Evolutionary conservation across 331 rosid genomes (phyloP).

Genomic region (Quercus phellos): DNA sequence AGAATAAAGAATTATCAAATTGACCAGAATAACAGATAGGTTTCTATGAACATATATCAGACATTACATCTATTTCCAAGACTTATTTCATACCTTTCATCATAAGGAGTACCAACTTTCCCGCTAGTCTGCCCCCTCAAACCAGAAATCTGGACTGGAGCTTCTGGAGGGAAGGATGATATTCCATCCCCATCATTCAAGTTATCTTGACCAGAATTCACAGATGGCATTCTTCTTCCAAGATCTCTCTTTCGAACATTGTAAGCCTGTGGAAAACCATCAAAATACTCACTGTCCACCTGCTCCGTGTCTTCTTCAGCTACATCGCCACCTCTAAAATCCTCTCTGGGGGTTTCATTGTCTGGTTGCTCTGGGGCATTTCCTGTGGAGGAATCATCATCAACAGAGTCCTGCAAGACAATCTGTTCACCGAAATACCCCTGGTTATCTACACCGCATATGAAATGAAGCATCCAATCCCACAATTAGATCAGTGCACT

Average conservation of each 20-base stretch:
- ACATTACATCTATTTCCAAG: background rate
- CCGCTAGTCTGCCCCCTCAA: conserved; percentile 42
- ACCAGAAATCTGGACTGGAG: conserved; percentile 35
- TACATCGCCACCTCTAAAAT: conserved; percentile 43
- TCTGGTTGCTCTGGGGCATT: conserved; percentile 47
- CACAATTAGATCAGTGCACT: conserved; percentile 1
- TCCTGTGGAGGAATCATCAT: conserved; percentile 77
- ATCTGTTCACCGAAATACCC: conserved; percentile 53
- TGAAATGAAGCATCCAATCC: conserved; percentile 8
- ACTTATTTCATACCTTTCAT: conserved; percentile 56
- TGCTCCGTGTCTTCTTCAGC: conserved; percentile 43
- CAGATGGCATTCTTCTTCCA: conserved; percentile 48
- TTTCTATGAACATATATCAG: conserved; percentile 5
- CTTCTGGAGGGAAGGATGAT: conserved; percentile 40
- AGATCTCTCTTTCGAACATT: conserved; percentile 49
- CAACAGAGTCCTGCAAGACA: conserved; percentile 81
- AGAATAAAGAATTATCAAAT: background rate
- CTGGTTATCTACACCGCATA: conserved; percentile 14
- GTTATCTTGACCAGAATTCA: conserved; percentile 33
- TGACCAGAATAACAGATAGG: conserved; percentile 2
- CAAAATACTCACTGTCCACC: conserved; percentile 43
- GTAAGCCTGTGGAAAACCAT: conserved; percentile 40
- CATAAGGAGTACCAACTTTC: conserved; percentile 30
- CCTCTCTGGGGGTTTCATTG: conserved; percentile 46
- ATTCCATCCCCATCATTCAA: conserved; percentile 42